Percentiles rank a stretch among this genome's conserved stretches.
Conservation (phyloP, 331 rosid genomes). For the Erythrophleum ivorense region DNA sequence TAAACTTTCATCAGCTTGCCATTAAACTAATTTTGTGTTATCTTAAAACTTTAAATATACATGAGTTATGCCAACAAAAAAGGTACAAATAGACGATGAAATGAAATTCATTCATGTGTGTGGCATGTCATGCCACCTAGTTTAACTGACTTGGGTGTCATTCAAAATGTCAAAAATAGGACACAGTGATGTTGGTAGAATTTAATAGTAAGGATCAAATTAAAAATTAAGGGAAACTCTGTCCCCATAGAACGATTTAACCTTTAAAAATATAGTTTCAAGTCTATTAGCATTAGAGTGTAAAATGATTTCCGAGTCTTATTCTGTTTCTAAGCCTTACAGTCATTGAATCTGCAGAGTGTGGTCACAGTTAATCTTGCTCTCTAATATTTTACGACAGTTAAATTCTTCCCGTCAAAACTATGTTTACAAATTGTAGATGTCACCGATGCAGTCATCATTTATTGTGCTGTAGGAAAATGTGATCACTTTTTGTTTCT, state of each 20-base stretch:
- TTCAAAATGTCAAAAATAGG: too few species aligned
- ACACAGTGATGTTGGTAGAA: too few species aligned
- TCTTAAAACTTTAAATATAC: background rate
- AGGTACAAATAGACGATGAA: background rate
- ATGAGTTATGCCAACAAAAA: background rate
- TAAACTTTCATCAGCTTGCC: background rate
- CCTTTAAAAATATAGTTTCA: background rate
- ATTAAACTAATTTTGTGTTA: background rate
- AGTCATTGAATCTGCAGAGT: background rate
- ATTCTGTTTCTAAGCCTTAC: background rate
- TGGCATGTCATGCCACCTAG: background rate
- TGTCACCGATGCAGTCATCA: background rate
- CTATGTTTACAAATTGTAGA: background rate
- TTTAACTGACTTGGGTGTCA: too few species aligned
- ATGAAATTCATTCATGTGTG: background rate
- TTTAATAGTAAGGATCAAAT: too few species aligned
- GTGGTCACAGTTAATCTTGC: background rate
- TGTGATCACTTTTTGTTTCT: constrained; percentile 14
- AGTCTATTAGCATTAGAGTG: background rate
- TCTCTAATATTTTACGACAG: background rate
- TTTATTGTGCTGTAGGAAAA: constrained; percentile 7
- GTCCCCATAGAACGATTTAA: too few species aligned
- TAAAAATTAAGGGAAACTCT: too few species aligned
- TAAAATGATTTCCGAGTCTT: background rate
- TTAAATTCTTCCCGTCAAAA: background rate